A percentile compares a stretch with the other conserved stretches of the same genome.
phyloP scores from a whole-genome alignment of 371 early-diverging fungal genomes.

The Mortierella polycephala region DNA sequence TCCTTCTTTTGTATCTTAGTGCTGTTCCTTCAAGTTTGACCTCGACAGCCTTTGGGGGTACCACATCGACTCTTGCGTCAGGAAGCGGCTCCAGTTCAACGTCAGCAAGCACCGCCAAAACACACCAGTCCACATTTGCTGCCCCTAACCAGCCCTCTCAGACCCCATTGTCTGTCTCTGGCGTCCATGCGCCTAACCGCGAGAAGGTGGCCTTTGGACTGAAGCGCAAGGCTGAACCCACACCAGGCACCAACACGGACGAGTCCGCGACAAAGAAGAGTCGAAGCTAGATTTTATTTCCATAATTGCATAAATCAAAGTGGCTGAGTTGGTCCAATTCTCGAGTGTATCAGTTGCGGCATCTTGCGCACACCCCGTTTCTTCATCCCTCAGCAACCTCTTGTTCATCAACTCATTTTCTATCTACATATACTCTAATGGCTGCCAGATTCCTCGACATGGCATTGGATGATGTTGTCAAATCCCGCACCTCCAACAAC shows the following conservation, averaged over 20 bases:
- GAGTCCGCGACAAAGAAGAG: conserved; percentile 39
- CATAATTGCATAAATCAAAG: not conserved
- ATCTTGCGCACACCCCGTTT: not conserved
- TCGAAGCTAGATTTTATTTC: not conserved
- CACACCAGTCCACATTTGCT: conserved; percentile 26
- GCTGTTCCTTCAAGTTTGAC: conserved; percentile 39
- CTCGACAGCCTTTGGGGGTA: conserved; percentile 23
- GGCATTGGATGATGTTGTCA: conserved; percentile 52
- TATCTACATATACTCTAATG: conserved; percentile 16
- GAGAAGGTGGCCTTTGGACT: conserved; percentile 55
- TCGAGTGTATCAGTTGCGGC: not conserved
- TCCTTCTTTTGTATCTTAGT: conserved; percentile 7
- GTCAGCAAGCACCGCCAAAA: conserved; percentile 7
- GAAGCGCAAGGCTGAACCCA: conserved; percentile 52
- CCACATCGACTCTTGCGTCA: conserved; percentile 26
- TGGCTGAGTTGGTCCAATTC: not conserved
- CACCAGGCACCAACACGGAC: conserved; percentile 25
- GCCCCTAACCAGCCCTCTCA: conserved; percentile 28
- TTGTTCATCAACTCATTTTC: not conserved
- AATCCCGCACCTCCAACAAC: conserved; percentile 37
- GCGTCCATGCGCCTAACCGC: conserved; percentile 52
- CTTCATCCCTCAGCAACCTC: not conserved
- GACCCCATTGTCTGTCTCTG: conserved; percentile 40
- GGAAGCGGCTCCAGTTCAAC: conserved; percentile 29
- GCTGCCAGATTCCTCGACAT: conserved; percentile 54